phyloP scores from a whole-genome alignment of 805 yeast genomes.

The Blastobotrys parvus region DNA sequence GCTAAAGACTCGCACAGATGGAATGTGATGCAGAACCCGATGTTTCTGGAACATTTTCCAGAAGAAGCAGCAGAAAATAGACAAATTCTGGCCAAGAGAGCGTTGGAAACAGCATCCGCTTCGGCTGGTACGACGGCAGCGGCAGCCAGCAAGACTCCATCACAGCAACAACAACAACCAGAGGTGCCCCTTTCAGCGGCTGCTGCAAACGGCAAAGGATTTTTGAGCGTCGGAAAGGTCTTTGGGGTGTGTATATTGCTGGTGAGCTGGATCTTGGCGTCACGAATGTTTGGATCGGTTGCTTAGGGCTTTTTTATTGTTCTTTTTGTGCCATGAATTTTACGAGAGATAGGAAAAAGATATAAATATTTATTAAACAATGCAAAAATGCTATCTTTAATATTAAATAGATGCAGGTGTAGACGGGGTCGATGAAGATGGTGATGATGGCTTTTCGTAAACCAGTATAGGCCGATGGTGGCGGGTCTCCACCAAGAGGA shows the following conservation, averaged over 20 bases:
- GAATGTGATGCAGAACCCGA: conserved; percentile 55
- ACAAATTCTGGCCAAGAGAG: conserved; percentile 23
- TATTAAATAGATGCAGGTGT: no score
- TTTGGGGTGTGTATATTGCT: conserved; percentile 12
- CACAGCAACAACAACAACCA: neutral
- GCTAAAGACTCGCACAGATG: conserved; percentile 56
- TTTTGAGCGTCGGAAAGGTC: conserved; percentile 7
- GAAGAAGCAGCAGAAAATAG: conserved; percentile 45
- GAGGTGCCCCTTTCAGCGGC: neutral
- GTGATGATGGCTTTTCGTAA: neutral
- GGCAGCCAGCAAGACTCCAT: neutral
- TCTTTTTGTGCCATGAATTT: neutral
- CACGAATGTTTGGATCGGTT: conserved; percentile 2
- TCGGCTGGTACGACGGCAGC: neutral
- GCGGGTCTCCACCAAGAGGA: neutral
- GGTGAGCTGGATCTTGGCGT: conserved; percentile 14
- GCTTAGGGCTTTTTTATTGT: neutral
- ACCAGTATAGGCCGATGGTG: neutral
- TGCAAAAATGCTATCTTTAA: no score
- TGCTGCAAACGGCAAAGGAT: neutral
- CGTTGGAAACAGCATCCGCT: conserved; percentile 3
- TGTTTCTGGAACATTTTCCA: conserved; percentile 59
- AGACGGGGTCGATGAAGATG: no score
- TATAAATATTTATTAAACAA: neutral
- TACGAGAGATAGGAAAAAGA: neutral